Percentiles rank a stretch among this genome's conserved stretches.
Evolutionary conservation across 768 basidiomycete species (phyloP).

Genomic region (Dacryopinax primogenitus): DNA sequence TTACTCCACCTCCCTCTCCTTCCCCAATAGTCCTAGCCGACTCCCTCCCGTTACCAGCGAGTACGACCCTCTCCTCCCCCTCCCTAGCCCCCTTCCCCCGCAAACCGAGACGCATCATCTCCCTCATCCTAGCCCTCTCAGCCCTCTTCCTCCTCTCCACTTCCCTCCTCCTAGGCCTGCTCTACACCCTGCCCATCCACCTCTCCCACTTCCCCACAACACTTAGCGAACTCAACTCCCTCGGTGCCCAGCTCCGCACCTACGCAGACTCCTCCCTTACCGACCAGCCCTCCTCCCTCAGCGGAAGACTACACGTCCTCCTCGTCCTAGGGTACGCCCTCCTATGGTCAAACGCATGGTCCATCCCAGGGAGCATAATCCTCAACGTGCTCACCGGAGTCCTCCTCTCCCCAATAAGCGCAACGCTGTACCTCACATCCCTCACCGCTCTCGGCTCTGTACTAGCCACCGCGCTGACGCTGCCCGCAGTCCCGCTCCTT

Average conservation of each 20-base stretch:
- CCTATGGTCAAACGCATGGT: conserved; percentile 96
- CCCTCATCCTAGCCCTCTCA: conserved; percentile 1
- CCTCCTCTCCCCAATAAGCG: conserved; percentile 67
- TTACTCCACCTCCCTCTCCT: conserved; percentile 31
- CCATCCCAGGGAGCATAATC: conserved; percentile 83
- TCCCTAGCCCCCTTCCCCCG: background rate
- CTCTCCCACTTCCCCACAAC: conserved; percentile 54
- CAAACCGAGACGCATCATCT: background rate
- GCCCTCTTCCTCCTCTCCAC: conserved; percentile 9
- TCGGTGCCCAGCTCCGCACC: conserved; percentile 61
- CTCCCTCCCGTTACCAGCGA: conserved; percentile 33
- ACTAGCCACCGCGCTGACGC: conserved; percentile 64
- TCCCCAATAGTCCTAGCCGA: conserved; percentile 43
- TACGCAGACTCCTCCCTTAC: conserved; percentile 58
- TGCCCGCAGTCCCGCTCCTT: conserved; percentile 74
- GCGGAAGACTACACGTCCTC: conserved; percentile 64
- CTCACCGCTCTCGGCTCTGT: conserved; percentile 82
- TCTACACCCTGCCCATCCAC: conserved; percentile 15
- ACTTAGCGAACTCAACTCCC: conserved; percentile 56
- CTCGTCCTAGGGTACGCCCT: conserved; percentile 72
- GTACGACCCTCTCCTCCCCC: conserved; percentile 8
- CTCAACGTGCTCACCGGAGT: conserved; percentile 89
- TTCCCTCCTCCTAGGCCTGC: conserved; percentile 9
- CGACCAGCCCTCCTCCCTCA: conserved; percentile 11
- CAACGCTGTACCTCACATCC: conserved; percentile 65